Evolutionary conservation across 805 yeast species (phyloP).

Genomic region (Sungouiozyma intestinalis): DNA sequence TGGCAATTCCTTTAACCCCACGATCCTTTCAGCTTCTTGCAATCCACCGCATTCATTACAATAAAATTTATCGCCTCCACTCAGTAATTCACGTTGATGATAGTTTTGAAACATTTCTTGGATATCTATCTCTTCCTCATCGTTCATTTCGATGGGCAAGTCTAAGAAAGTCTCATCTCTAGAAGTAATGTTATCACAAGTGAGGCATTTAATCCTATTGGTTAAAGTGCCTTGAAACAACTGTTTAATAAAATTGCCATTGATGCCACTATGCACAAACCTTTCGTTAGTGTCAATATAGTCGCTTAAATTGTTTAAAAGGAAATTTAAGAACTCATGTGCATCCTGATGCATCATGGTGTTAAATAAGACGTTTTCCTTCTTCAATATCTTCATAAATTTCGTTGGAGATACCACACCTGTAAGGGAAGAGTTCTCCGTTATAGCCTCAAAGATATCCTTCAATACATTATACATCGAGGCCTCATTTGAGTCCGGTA

Average conservation of each 20-base stretch:
- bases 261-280: conserved; percentile 12
- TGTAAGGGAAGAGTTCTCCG: conserved; percentile 52
- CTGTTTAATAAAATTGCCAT: conserved; percentile 44
- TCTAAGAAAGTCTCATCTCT: conserved; percentile 83
- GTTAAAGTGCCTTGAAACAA: conserved; percentile 79
- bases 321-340: conserved; percentile 85
- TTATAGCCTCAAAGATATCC: conserved; percentile 76
- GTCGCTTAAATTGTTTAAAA: conserved; percentile 65
- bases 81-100: conserved; percentile 73
- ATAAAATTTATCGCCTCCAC: conserved; percentile 81
- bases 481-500: conserved; percentile 29
- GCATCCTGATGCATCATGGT: conserved; percentile 97
- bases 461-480: conserved; percentile 56
- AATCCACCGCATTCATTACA: conserved; percentile 84
- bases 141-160: conserved; percentile 76
- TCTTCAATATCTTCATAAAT: conserved; percentile 65
- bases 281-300: conserved; percentile 17
- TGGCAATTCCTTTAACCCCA: conserved; percentile 71
- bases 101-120: conserved; percentile 38
- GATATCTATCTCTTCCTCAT: conserved; percentile 60
- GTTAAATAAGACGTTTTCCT: conserved; percentile 75
- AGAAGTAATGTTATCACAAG: conserved; percentile 73
- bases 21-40: conserved; percentile 89
- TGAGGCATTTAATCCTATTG: conserved; percentile 81
- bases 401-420: conserved; percentile 81